Percentiles rank a stretch among this genome's conserved stretches.
Conservation (phyloP, 2,329 filamentous ascomycete species). For the Lecanoromycetidae sp. region DNA sequence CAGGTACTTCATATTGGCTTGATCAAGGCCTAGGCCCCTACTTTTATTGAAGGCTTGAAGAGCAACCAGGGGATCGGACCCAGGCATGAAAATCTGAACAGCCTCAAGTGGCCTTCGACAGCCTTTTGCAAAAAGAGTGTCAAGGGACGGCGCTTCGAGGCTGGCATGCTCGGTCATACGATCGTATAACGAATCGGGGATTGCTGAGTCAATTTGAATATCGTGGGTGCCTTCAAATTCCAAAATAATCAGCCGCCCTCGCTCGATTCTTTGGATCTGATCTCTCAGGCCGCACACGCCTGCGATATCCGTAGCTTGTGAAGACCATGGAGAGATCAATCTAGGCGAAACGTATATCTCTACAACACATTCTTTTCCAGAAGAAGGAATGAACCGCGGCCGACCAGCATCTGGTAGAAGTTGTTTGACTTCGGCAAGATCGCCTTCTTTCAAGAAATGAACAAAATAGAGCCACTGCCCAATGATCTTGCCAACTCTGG, state of each 20-base stretch:
- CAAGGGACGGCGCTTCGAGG: slow-evolving; percentile 53
- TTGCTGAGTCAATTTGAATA: slow-evolving; percentile 46
- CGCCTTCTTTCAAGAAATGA: too few relatives aligned
- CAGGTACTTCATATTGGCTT: slow-evolving; percentile 83
- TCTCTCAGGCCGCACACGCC: slow-evolving; percentile 71
- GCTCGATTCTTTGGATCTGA: slow-evolving; percentile 67
- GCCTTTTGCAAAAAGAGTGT: slow-evolving; percentile 66
- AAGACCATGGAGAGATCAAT: slow-evolving; percentile 91
- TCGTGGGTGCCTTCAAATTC: slow-evolving; percentile 45
- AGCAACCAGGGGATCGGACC: slow-evolving; percentile 53
- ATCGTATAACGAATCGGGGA: slow-evolving; percentile 59
- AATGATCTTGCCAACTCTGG: too few relatives aligned
- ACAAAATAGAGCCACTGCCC: too few relatives aligned
- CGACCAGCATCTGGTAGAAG: too few relatives aligned
- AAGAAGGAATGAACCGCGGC: too few relatives aligned
- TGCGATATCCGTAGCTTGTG: slow-evolving; percentile 86
- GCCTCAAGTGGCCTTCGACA: slow-evolving; percentile 55
- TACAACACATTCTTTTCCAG: too few relatives aligned
- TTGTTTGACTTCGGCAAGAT: too few relatives aligned
- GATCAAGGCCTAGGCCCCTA: slow-evolving; percentile 75
- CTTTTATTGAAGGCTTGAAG: slow-evolving; percentile 73
- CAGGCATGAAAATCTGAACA: slow-evolving; percentile 59
- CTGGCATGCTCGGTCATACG: slow-evolving; percentile 87
- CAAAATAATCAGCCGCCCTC: slow-evolving; percentile 66
- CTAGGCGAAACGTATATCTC: too few relatives aligned